Evolutionary conservation across 1,284 basidiomycete species (phyloP).

Genomic region (Trichosporon ovoides): DNA sequence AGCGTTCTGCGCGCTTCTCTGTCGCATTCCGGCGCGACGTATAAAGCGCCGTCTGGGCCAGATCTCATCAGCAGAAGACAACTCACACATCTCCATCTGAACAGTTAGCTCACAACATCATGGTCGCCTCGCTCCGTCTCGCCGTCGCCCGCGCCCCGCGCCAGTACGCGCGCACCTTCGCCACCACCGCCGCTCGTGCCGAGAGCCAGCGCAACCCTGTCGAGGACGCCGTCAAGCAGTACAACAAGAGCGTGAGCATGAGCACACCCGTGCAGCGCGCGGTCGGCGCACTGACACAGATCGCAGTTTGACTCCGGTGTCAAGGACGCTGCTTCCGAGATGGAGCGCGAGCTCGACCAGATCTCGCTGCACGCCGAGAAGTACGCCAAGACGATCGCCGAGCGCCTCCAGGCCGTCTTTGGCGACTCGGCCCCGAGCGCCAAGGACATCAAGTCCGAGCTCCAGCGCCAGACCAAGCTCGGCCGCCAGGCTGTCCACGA

Average conservation of each 20-base stretch:
- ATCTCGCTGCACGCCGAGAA: neutral
- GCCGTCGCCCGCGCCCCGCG: neutral
- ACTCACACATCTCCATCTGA: neutral
- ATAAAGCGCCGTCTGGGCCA: no score
- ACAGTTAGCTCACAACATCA: neutral
- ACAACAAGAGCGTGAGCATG: neutral
- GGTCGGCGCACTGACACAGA: neutral
- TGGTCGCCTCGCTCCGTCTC: neutral
- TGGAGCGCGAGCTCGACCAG: neutral
- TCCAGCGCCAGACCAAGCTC: neutral
- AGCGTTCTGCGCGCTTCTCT: no score
- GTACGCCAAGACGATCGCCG: neutral
- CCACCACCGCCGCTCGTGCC: neutral
- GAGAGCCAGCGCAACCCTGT: neutral
- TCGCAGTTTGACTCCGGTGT: conserved; percentile 1
- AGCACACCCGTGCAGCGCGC: neutral
- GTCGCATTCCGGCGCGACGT: no score
- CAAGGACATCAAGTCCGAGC: neutral
- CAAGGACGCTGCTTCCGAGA: neutral
- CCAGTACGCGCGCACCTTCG: neutral
- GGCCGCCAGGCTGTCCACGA: neutral
- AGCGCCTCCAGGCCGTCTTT: conserved; percentile 1
- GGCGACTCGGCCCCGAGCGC: neutral
- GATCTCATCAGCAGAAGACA: no score
- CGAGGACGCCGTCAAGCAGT: neutral